Evolutionary conservation across 495 filamentous ascomycete species (phyloP), one percentile per base, ranked within the genome.

Genomic region (Arthonia radiata): DNA sequence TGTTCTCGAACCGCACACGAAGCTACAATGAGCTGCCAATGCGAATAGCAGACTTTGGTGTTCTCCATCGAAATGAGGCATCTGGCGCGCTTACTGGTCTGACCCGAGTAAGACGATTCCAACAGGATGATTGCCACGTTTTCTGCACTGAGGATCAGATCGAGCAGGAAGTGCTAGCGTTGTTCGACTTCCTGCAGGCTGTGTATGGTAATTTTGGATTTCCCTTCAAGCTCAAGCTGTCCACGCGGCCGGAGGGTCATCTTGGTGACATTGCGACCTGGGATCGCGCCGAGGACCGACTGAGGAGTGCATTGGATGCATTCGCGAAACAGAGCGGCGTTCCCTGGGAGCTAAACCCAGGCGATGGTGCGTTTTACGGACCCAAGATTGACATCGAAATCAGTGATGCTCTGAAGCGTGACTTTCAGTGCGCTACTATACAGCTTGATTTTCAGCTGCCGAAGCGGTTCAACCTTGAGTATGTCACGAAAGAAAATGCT

Each of bases 301-400:
- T 94, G 26, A 67, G 64, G 38, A 53, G 61, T 23, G 76, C 82
- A 16, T 54, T 97, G 31, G 61, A 81, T 33, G 60, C 71, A 29
- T 97, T 93, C 47, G 55, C 59, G 22, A 51, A 49, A 11, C 40
- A 48, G 3, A 64, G 56, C 19, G 72, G 73, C 25, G 54, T 69
- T 10, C 52, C 71, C 30, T 97, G 86, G 86, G 68, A 70, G 40
- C 57, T 91, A 13, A 86, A 94, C 39, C 67, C 75, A 27, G 83
- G 83, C 25, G 86, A 97, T 38, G 86, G 86, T 40, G 89, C 86
- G 17, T 97, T 94, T 53, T 94, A 94, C 40, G 89, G 86, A 1
- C 86, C 86, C 2, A 78, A 80, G 59, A 90, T 94, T 31, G 89
- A 94, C 31, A 79, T 97, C 37, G 81, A 67, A 21, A 82, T 92